Base-by-base conservation (phyloP, 352 stramenopile species). In the Phytopythium sindhum region DNA sequence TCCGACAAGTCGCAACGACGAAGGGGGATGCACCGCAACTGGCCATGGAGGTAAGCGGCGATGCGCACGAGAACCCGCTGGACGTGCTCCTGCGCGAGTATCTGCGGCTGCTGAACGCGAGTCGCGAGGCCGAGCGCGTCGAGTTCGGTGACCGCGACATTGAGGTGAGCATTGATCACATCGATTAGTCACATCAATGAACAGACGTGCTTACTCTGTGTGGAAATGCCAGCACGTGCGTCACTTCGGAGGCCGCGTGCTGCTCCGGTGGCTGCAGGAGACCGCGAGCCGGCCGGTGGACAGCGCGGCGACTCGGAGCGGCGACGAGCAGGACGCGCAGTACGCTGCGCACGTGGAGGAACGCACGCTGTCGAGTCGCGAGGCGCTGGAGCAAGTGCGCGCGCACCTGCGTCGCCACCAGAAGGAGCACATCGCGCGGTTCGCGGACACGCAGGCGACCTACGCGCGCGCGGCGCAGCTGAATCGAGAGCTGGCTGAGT, bases 71-170 rank as follows among this genome's bases (percentile, higher is more conserved):
- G 39, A 70, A 80, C 31, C 70, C 69, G 44, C 37, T 84, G 24
- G 64, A 78, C 1, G 67, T 81, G 44, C 51, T 81, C 12, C 48
- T 84, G 44, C 37, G 47, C 17, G 75, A 76, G 65, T 77, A 73
- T 26, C 58, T 73, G 44, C 70, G 65, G 8, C 78, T 81, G 68
- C 48, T 77, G 19, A 78, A 73, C 35, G 39, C 48, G 26, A 39
- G 63, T 8, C 62, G 66, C 0, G 67, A 65, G 33, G 56, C 61
- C 17, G 70, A 79, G 17, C 53, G 61, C 33, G 66, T 84, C 9
- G 73, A 80, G 28, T 84, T 81, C 65, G 73, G 75, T 4, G 73
- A 77, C 37, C 66, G 56, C 19, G 73, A 84, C 39, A 68, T 84
- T 26, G 57, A 50, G 19, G 72, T 75, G 63, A 31, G 70, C 67